These are phyloP conservation scores for Aristolochia contorta DNA, from an alignment of 164 flowering plant genomes.

Conservation along the genomic window DNA sequence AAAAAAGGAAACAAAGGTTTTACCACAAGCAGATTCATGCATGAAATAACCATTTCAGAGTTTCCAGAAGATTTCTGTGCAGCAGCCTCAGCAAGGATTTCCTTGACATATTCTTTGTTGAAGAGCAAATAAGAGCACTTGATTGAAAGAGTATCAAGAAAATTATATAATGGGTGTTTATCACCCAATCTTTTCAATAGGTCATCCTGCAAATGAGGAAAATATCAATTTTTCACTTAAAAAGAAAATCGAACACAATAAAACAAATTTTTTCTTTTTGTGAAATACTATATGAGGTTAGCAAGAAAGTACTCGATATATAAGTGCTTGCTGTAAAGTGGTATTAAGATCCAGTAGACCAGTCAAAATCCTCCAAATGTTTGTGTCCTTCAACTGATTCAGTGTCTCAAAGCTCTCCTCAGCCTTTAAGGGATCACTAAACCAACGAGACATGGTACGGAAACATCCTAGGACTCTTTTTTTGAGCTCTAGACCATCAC, in stretches of 20 bases:
- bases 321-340: conserved; percentile 40
- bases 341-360: conserved; percentile 62
- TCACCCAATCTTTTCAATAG: conserved; percentile 74
- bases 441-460: conserved; percentile 76
- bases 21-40: conserved; percentile 90
- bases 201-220: conserved; percentile 54
- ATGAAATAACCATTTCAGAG: conserved; percentile 32
- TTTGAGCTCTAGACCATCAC: conserved; percentile 59
- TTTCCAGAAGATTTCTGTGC: conserved; percentile 51
- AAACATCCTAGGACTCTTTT: conserved; percentile 62
- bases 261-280: not conserved
- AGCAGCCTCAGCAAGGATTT: conserved; percentile 47
- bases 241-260: not conserved
- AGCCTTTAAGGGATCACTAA: conserved; percentile 67
- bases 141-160: conserved; percentile 56
- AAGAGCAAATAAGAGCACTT: conserved; percentile 80
- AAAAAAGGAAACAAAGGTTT: conserved; percentile 3
- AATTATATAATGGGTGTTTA: conserved; percentile 76
- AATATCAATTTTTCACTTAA: not conserved
- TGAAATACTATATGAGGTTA: not conserved
- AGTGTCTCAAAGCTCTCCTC: conserved; percentile 77
- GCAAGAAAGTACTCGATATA: conserved; percentile 38
- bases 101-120: conserved; percentile 85
- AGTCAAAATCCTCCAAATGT: conserved; percentile 73
- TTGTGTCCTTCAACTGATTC: conserved; percentile 84